These are phyloP conservation scores for Coemansia sp. DNA, from an alignment of 192 early-diverging fungal species.

Conservation along the genomic window DNA sequence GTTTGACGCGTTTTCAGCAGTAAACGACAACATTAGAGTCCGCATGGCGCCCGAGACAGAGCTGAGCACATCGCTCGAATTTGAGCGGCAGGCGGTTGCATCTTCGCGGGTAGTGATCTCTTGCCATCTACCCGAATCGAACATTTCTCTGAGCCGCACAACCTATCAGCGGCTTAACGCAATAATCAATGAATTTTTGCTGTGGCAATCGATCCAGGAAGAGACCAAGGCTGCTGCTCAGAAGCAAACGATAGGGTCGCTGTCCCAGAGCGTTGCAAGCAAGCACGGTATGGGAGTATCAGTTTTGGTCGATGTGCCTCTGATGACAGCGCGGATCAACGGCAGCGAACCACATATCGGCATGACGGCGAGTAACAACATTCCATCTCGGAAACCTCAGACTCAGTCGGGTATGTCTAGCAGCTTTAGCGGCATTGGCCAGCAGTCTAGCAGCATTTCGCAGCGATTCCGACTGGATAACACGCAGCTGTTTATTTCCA, in stretches of 20 bases:
- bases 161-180: slow-evolving; percentile 49
- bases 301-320: slow-evolving; percentile 47
- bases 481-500: slow-evolving; percentile 50
- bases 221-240: slow-evolving; percentile 5
- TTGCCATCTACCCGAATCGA: slow-evolving; percentile 51
- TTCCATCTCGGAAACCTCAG: slow-evolving; percentile 4
- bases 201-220: slow-evolving; percentile 53
- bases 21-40: slow-evolving; percentile 51
- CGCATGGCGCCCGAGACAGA: slow-evolving; percentile 53
- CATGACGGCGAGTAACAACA: neutral
- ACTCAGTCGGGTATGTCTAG: neutral
- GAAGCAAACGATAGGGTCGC: neutral
- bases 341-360: slow-evolving; percentile 16
- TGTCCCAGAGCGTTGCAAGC: neutral
- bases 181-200: slow-evolving; percentile 51
- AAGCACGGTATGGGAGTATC: slow-evolving; percentile 21
- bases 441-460: slow-evolving; percentile 9
- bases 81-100: slow-evolving; percentile 45
- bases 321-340: slow-evolving; percentile 36
- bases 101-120: slow-evolving; percentile 47
- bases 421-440: neutral
- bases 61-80: slow-evolving; percentile 45
- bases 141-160: slow-evolving; percentile 21
- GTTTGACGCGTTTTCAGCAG: slow-evolving; percentile 50
- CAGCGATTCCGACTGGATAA: slow-evolving; percentile 36